Percentiles rank a stretch among this genome's conserved stretches.
phyloP scores from a whole-genome alignment of 768 basidiomycete genomes.

The Lyophyllum shimeji region DNA sequence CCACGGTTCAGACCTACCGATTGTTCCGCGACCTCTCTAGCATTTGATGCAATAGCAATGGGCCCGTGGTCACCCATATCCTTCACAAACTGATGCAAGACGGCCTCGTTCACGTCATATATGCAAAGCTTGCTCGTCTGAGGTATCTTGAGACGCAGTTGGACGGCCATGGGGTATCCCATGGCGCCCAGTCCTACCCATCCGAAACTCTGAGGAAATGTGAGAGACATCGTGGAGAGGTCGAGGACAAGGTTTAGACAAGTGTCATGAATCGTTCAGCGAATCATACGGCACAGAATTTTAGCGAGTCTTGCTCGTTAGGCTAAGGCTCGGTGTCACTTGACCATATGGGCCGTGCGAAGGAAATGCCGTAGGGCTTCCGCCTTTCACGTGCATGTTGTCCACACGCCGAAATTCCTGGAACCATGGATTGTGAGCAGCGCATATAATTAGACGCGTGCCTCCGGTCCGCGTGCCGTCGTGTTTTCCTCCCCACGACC shows the following conservation, averaged over 20 bases:
- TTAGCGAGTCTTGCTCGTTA: too few relatives aligned
- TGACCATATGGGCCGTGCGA: background rate
- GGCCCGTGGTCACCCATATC: conserved; percentile 15
- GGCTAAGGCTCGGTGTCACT: background rate
- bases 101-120: conserved; percentile 33
- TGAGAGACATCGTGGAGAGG: conserved; percentile 10
- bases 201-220: conserved; percentile 27
- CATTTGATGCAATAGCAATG: conserved; percentile 22
- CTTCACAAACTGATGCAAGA: conserved; percentile 26
- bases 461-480: background rate
- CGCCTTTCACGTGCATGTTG: background rate
- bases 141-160: conserved; percentile 31
- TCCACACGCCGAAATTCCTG: background rate
- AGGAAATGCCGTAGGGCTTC: background rate
- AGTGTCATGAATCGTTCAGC: background rate
- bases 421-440: background rate
- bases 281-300: too few relatives aligned
- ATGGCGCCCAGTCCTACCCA: conserved; percentile 45
- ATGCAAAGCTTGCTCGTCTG: conserved; percentile 25
- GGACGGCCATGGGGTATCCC: conserved; percentile 43
- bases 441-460: background rate
- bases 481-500: background rate
- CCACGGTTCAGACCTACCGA: conserved; percentile 27
- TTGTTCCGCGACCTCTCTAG: conserved; percentile 35
- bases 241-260: background rate